Evolutionary conservation across 768 basidiomycete species (phyloP).

Genomic region (Termitomyces sp.): DNA sequence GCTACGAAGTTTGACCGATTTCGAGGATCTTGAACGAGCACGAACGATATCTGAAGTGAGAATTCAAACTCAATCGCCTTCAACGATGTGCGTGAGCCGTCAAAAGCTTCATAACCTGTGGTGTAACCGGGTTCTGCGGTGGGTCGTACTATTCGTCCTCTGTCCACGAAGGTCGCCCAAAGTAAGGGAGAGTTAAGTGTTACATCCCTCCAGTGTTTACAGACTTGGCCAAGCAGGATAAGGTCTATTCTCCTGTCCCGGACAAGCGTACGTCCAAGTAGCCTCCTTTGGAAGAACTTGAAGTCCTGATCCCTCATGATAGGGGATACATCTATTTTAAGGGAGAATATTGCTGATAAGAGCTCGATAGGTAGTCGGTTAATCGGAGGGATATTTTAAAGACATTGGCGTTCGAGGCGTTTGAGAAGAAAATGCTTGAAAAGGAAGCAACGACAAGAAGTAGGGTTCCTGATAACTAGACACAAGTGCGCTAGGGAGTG

Average conservation of each 20-base stretch:
- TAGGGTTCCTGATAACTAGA: background rate
- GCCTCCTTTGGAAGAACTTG: background rate
- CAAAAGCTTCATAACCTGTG: constrained; percentile 6
- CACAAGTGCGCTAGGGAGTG: background rate
- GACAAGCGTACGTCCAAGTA: background rate
- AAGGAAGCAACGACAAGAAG: background rate
- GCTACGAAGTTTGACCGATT: background rate
- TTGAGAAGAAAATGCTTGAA: background rate
- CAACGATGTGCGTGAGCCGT: constrained; percentile 4
- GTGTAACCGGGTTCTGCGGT: background rate
- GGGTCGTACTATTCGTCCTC: background rate
- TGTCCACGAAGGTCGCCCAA: background rate
- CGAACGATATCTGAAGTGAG: background rate
- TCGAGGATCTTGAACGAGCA: constrained; percentile 2
- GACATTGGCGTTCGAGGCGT: background rate
- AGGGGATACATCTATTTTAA: background rate
- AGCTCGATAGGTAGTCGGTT: constrained; percentile 1
- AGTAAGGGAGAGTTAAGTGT: constrained; percentile 1
- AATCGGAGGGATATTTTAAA: background rate
- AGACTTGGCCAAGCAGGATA: constrained; percentile 1
- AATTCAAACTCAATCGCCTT: constrained; percentile 6
- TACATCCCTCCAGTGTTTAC: background rate
- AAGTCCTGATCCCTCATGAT: background rate
- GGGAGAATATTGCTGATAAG: background rate
- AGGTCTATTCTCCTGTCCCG: background rate